phyloP scores from a whole-genome alignment of 2,329 filamentous ascomycete species.

The Thermoascus crustaceus region DNA sequence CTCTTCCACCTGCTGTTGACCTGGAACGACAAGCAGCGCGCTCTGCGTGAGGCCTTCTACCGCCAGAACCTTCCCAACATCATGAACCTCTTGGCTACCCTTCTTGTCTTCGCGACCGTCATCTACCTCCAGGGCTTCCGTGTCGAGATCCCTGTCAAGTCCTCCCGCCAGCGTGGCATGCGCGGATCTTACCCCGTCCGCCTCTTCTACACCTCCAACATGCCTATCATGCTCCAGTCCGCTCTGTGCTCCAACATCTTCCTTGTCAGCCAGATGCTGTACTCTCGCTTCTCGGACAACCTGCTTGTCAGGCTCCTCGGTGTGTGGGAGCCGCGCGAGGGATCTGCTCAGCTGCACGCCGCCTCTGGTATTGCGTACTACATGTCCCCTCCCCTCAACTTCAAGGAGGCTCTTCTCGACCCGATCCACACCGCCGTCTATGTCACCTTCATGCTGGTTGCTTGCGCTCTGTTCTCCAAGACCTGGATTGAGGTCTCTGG shows the following conservation, averaged over 20 bases:
- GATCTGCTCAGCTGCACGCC: slow-evolving; percentile 86
- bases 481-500: slow-evolving; percentile 99
- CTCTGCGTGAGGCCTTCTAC: slow-evolving; percentile 97
- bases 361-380: slow-evolving; percentile 95
- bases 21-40: slow-evolving; percentile 98
- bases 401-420: slow-evolving; percentile 93
- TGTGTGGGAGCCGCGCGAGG: slow-evolving; percentile 96
- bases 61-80: slow-evolving; percentile 98
- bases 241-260: slow-evolving; percentile 98
- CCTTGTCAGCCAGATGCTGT: slow-evolving; percentile 98
- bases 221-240: slow-evolving; percentile 99
- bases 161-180: slow-evolving; percentile 94
- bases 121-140: slow-evolving; percentile 99
- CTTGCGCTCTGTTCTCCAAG: slow-evolving; percentile 98
- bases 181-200: slow-evolving; percentile 97
- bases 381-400: slow-evolving; percentile 97
- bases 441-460: slow-evolving; percentile 94
- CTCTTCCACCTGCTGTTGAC: slow-evolving; percentile 97
- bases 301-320: slow-evolving; percentile 94
- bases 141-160: slow-evolving; percentile 99
- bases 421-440: slow-evolving; percentile 95
- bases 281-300: slow-evolving; percentile 98
- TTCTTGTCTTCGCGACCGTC: slow-evolving; percentile 89
- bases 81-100: slow-evolving; percentile 93
- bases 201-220: slow-evolving; percentile 99